Evolutionary conservation across 2,329 filamentous ascomycete species (phyloP).

Genomic region (Nemania sp.): DNA sequence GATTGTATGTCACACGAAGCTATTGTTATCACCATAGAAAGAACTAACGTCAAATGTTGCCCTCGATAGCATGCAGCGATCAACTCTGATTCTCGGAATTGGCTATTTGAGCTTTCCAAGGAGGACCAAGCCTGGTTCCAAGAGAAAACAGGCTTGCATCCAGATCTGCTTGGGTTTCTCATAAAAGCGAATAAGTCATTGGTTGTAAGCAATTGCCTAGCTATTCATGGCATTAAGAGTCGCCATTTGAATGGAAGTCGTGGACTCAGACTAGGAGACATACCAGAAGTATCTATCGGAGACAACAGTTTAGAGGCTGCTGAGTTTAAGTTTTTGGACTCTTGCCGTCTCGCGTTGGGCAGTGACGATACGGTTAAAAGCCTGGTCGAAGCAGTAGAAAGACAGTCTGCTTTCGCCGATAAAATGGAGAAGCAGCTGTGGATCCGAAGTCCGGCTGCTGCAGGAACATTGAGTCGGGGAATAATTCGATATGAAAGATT

Average conservation of each 20-base stretch:
- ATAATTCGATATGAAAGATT: constrained; percentile 22
- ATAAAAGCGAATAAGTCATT: neutral
- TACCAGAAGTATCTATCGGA: neutral
- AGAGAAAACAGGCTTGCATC: constrained; percentile 11
- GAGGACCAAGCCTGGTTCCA: constrained; percentile 8
- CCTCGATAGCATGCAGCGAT: constrained; percentile 8
- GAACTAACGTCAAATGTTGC: neutral
- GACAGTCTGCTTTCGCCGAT: constrained; percentile 24
- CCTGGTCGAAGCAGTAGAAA: constrained; percentile 21
- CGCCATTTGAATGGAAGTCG: neutral
- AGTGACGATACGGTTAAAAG: constrained; percentile 1
- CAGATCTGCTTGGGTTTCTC: constrained; percentile 15
- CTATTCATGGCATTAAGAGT: neutral
- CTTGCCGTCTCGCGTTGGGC: constrained; percentile 11
- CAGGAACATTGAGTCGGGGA: neutral
- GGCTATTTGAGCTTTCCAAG: constrained; percentile 10
- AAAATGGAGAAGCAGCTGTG: constrained; percentile 24
- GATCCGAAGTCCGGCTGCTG: constrained; percentile 19
- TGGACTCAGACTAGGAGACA: neutral
- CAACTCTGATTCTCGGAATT: neutral
- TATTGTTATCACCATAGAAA: neutral
- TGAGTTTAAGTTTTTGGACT: constrained; percentile 9
- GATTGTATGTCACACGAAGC: constrained; percentile 6
- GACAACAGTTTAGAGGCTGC: neutral
- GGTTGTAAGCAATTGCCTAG: neutral